These are phyloP conservation scores for Penicillium sp. DNA, from an alignment of 2,329 filamentous ascomycete genomes.

Conservation along the genomic window DNA sequence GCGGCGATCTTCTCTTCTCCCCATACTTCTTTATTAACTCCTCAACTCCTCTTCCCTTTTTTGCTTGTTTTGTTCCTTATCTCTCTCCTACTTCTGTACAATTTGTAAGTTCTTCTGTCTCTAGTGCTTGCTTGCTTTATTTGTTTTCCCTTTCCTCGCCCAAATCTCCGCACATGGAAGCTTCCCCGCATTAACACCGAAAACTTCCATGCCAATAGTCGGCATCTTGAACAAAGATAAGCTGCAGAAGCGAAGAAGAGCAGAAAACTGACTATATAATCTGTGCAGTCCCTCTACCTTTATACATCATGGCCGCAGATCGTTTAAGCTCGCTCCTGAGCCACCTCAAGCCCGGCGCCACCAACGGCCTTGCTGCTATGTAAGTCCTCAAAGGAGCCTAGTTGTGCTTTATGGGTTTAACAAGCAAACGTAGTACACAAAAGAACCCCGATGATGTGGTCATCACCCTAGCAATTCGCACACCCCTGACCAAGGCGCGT, in stretches of 20 bases:
- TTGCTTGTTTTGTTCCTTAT: neutral
- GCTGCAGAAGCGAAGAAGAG: neutral
- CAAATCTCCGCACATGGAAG: conserved; percentile 4
- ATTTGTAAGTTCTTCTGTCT: conserved; percentile 14
- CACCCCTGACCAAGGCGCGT: conserved; percentile 79
- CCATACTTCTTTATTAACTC: conserved; percentile 2
- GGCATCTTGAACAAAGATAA: neutral
- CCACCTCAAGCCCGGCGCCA: conserved; percentile 70
- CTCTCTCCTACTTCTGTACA: neutral
- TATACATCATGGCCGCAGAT: conserved; percentile 69
- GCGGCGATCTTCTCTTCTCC: conserved; percentile 16
- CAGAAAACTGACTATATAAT: neutral
- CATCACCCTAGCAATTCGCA: conserved; percentile 88
- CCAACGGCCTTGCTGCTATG: conserved; percentile 72
- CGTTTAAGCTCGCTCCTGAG: conserved; percentile 83
- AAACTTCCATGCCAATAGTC: neutral
- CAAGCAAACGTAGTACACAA: conserved; percentile 62
- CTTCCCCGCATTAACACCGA: conserved; percentile 24
- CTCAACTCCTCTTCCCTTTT: neutral
- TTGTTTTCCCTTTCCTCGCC: neutral
- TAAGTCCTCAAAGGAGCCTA: conserved; percentile 49
- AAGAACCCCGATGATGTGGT: conserved; percentile 97
- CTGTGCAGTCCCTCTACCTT: neutral
- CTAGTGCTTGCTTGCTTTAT: neutral
- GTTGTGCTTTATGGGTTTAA: conserved; percentile 15